Conservation (phyloP, 441 rosid genomes). For the Populus hybrid region DNA sequence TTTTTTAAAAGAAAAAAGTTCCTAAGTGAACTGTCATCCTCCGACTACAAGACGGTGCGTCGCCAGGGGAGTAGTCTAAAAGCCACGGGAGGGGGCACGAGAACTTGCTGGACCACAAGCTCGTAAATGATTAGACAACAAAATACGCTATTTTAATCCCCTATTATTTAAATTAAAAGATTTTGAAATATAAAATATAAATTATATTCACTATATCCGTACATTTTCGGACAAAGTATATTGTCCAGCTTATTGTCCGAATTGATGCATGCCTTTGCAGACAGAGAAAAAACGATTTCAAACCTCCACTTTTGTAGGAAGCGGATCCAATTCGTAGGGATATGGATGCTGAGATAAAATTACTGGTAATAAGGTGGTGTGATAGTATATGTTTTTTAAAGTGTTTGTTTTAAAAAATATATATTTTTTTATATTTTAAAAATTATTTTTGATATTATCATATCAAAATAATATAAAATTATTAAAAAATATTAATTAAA, state of each 20-base stretch:
- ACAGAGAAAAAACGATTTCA: not conserved
- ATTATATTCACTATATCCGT: not conserved
- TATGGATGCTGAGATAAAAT: no score
- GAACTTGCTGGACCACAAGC: not conserved
- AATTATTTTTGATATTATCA: no score
- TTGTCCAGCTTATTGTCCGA: not conserved
- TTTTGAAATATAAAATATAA: no score
- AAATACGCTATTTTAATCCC: not conserved
- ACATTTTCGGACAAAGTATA: not conserved
- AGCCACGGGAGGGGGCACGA: not conserved
- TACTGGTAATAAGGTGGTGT: no score
- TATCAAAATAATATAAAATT: no score
- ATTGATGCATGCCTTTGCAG: not conserved
- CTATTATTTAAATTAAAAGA: not conserved
- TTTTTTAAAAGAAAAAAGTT: not conserved
- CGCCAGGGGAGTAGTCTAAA: not conserved
- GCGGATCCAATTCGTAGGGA: no score
- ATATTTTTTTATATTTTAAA: no score
- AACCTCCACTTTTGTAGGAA: not conserved
- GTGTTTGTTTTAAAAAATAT: no score
- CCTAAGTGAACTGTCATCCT: not conserved
- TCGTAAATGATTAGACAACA: not conserved
- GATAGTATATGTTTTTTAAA: no score
- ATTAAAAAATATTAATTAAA: no score
- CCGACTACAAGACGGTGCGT: not conserved